These are phyloP conservation scores for Tetrapisispora taiwanensis DNA, from an alignment of 805 yeast genomes.

Conservation along the genomic window DNA sequence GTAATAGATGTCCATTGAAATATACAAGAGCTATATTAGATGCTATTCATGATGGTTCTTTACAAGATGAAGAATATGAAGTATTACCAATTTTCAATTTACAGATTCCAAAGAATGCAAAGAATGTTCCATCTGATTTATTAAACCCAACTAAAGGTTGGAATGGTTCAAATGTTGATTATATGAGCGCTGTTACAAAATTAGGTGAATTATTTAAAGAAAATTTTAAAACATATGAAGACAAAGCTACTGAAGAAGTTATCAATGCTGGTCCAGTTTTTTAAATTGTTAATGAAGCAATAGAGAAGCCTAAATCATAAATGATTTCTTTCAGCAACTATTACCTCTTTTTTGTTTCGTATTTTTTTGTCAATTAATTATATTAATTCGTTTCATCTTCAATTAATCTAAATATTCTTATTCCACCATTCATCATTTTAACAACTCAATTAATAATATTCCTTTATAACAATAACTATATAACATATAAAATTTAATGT, in stretches of 20 bases:
- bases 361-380: no score
- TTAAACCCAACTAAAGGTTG: constrained; percentile 82
- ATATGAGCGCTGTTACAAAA: constrained; percentile 43
- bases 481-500: no score
- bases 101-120: constrained; percentile 71
- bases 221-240: constrained; percentile 77
- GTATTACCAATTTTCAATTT: constrained; percentile 78
- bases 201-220: constrained; percentile 73
- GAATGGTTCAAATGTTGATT: constrained; percentile 38
- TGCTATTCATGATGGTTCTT: constrained; percentile 85
- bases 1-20: constrained; percentile 94
- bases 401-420: no score
- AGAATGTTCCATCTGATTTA: constrained; percentile 67
- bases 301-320: no score
- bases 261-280: constrained; percentile 81
- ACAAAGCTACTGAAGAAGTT: constrained; percentile 77
- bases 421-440: neutral
- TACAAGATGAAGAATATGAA: constrained; percentile 73
- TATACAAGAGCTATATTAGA: constrained; percentile 95
- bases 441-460: neutral
- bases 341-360: no score
- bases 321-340: no score
- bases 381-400: no score
- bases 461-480: no score
- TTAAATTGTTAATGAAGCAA: neutral